phyloP scores from a whole-genome alignment of 2,329 filamentous ascomycete genomes.

The Penicillium vulpinum region DNA sequence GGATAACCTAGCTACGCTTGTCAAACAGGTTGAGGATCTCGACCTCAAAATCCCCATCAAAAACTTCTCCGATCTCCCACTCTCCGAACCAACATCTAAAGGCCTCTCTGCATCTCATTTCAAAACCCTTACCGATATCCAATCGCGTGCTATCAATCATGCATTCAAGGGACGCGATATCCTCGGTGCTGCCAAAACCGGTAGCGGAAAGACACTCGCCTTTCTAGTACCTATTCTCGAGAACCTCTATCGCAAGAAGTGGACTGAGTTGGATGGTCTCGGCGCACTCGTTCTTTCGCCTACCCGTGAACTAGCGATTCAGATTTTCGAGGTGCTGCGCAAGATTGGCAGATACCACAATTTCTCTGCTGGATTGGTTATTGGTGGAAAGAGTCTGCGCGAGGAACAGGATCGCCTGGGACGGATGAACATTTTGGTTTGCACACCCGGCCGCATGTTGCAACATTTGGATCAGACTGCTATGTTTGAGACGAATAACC shows the following conservation, averaged over 20 bases:
- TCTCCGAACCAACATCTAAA: slow-evolving; percentile 75
- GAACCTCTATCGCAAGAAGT: slow-evolving; percentile 83
- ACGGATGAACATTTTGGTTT: slow-evolving; percentile 96
- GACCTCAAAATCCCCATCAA: slow-evolving; percentile 54
- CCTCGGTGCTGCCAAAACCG: slow-evolving; percentile 91
- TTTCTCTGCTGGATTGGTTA: slow-evolving; percentile 90
- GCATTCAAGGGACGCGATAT: slow-evolving; percentile 85
- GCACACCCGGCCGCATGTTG: slow-evolving; percentile 89
- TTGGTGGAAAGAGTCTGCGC: slow-evolving; percentile 86
- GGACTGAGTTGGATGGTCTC: slow-evolving; percentile 86
- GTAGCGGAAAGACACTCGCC: slow-evolving; percentile 90
- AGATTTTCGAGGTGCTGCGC: slow-evolving; percentile 91
- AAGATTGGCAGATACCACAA: slow-evolving; percentile 86
- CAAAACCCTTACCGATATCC: slow-evolving; percentile 86
- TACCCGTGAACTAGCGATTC: slow-evolving; percentile 90
- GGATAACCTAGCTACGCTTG: slow-evolving; percentile 45
- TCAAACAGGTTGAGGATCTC: slow-evolving; percentile 47
- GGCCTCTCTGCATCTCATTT: slow-evolving; percentile 87
- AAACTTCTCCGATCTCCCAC: slow-evolving; percentile 78
- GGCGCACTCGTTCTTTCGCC: slow-evolving; percentile 92
- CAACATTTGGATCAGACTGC: slow-evolving; percentile 96
- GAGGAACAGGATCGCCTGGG: slow-evolving; percentile 82
- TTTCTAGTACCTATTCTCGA: slow-evolving; percentile 92
- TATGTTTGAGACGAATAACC: slow-evolving; percentile 81
- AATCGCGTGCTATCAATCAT: slow-evolving; percentile 82